Conservation (phyloP, 257 asterid species). For the Dorcoceras hygrometricum region DNA sequence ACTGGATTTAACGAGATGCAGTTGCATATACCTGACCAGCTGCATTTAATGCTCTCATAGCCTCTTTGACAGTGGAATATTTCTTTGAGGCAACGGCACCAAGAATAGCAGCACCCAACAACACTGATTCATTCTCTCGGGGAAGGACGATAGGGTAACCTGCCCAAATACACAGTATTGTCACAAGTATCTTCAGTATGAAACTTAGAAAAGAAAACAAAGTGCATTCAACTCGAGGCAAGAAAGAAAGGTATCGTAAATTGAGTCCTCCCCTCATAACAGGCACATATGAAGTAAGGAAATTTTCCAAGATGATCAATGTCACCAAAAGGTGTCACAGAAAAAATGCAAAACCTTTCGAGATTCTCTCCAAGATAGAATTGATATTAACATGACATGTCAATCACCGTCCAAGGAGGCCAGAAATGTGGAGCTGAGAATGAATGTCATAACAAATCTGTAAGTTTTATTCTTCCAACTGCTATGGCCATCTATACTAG, state of each 20-base stretch:
- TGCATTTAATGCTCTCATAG: slow-evolving; percentile 89
- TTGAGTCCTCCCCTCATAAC: not conserved
- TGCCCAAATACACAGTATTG: slow-evolving; percentile 30
- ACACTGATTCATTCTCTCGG: slow-evolving; percentile 86
- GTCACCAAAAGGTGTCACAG: not conserved
- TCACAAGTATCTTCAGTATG: slow-evolving; percentile 13
- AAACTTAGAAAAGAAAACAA: slow-evolving; percentile 13
- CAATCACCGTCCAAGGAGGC: not conserved
- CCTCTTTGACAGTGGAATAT: slow-evolving; percentile 59
- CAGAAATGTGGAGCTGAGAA: not conserved
- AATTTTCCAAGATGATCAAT: not conserved
- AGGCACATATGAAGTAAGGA: not conserved
- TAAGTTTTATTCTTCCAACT: not conserved
- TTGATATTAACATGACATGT: not conserved
- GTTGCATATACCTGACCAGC: slow-evolving; percentile 69
- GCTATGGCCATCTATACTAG: not conserved
- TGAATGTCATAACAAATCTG: not conserved
- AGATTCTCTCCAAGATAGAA: too few relatives aligned
- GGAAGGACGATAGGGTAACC: slow-evolving; percentile 90
- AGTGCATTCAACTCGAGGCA: not conserved
- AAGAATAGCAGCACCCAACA: slow-evolving; percentile 93
- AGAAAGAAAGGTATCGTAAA: not conserved
- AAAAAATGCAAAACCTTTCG: not conserved
- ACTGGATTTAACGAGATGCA: not conserved
- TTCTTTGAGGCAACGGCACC: slow-evolving; percentile 97